Evolutionary conservation across 129 eudicot genomes (phyloP), one percentile per base, ranked within the genome.

Genomic region (Dittrichia graveolens): DNA sequence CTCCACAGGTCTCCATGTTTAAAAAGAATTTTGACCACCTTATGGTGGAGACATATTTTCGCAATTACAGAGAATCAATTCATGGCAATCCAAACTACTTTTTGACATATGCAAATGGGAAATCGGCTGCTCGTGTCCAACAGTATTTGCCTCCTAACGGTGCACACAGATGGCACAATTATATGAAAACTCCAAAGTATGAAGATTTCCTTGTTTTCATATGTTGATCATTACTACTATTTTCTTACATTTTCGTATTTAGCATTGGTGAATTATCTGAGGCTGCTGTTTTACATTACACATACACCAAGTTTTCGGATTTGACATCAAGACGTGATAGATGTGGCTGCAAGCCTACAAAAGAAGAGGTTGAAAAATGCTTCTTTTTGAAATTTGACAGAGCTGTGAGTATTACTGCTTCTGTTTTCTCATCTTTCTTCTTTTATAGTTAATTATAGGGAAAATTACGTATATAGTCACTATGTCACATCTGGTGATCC

Each of bases 281-380:
- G 81, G 96, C 90, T 46, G 96, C 90, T 60, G 82, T 89, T 59
- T 71, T 89, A 58, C 90, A 89, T 78, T 89, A 76, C 65, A 86
- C 96, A 39, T 89, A 89, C 61, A 47, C 96, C 65, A 89, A 79
- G 73, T 87, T 82, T 78, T 90, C 96, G 8, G 93, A 87, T 79
- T 81, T 90, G 85, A 84, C 93, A 68, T 90, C 93, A 52, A 84
- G 96, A 80, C 86, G 91, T 44, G 93, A 87, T 81, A 76, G 96
- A 52, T 90, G 96, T 80, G 85, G 91, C 61, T 90, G 96, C 68
- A 90, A 90, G 72, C 96, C 96, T 68, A 87, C 90, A 14, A 78
- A 61, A 78, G 81, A 78, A 71, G 65, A 62, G 7, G 81, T 78
- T 41, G 50, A 35, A 53, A 78, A 68, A 61, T 78, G 81, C 72